Base-by-base conservation (phyloP, 2,329 filamentous ascomycete species). In the Alternaria panax region DNA sequence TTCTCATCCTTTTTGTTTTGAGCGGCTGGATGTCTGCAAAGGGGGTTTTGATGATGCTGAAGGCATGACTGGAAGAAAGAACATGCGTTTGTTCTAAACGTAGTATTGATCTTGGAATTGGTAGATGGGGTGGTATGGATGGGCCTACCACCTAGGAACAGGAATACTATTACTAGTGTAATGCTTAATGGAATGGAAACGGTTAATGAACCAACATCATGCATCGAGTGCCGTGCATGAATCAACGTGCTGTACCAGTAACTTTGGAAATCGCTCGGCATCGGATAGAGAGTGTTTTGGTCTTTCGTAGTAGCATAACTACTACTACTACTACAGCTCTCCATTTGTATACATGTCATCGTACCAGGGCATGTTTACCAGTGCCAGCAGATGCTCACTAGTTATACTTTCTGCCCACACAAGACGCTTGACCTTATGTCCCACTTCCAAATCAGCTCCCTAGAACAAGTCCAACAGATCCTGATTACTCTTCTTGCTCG, bases 391-490 rank as follows among this genome's bases (percentile, higher is more conserved):
- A 51, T 28, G 48, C 32, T 38, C 48, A 40, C 34, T 51, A 40
- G 34, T 36, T 36, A n/a, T 25, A 28, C 22, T 36, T 50, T 50
- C 25, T 20, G 16, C 51, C 9, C 34, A 42, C 38, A 43, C 25
- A 30, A 45, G 24, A 45, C 20, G n/a, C 51, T 30, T 14, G 51
- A 62, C 27, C 34, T 53, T 32, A 42, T 40, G 43, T 24, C 18
- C 14, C 24, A 20, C 42, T 32, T 18, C 40, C 32, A 40, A 28
- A 38, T 22, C 24, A 54, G 25, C 52, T 46, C 20, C 36, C 69
- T 80, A 86, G 70, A 87, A 85, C 69, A 87, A 73, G 54, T 84
- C 84, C 60, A 87, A 65, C 42, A 86, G 78, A 69, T 87, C 84
- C 64, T 86, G 83, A 59, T 85, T 86, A 54, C 78, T 82, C 77